Evolutionary conservation across 495 filamentous ascomycete genomes (phyloP), one percentile per base, ranked within the genome.

Genomic region (Aspergillus taichungensis): DNA sequence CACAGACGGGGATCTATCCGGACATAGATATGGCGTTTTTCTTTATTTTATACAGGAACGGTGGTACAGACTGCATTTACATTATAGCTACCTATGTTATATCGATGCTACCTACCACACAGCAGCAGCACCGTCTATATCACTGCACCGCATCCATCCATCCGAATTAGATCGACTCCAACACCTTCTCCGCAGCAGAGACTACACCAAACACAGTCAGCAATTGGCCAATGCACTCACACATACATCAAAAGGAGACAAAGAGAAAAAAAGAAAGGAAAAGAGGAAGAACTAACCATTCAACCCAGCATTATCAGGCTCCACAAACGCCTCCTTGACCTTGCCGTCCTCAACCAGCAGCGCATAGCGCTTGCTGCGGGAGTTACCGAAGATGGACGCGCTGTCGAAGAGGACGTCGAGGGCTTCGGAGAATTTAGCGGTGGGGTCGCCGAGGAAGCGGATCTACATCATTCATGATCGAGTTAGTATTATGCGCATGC

Each of bases 281-380:
- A n/a, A n/a, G n/a, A 41, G 24, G 18, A 24, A n/a, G 42, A 24
- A 55, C 76, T 61, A 66, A 92, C 88, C 85, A 49, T 84, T 75
- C 9, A 92, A 73, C 30, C 92, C 88, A 30, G 88, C 94, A 67
- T 91, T 96, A 66, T 98, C 91, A 13, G 90, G 88, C 73, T 97
- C 92, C 34, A 95, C 75, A 51, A 84, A 78, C 36, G 83, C 67
- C 49, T 80, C 75, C 66, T 76, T 83, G 56, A 88, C 83, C 65
- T 84, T 87, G 37, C 87, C 87, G 52, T 85, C 68, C 67, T 90
- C 79, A 39, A 91, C 67, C 28, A 85, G 69, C 39, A 96, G 71
- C 24, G 85, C 86, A 60, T 95, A 98, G 40, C 92, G 76, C 85
- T 94, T 96, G 67, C 82, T 83, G 46, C 92, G 80, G 45, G 77